Base-by-base conservation (phyloP, 164 flowering plant genomes). In the Chimonanthus praecox region DNA sequence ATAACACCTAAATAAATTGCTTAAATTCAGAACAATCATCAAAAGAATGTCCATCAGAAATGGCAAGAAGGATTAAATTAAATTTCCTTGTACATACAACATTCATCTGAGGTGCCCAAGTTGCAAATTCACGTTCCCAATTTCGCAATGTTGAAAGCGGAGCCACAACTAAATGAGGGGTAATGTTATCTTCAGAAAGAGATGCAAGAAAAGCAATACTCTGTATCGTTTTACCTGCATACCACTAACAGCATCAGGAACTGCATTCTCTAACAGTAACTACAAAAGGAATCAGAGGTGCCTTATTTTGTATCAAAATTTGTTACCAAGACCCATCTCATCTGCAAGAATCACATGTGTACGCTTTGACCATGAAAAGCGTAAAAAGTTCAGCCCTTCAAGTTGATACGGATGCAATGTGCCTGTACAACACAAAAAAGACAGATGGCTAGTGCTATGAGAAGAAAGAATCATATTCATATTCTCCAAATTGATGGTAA, bases 31-130 rank as follows among this genome's bases (percentile, higher is more conserved):
- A 10, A 72, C 33, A 7, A 33, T 33, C 33, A 33, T 33, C 33
- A 33, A 33, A 33, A 33, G 33, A 33, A 66, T 18, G 48, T 47
- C 13, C 4, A 44, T 7, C 13, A 6, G 7, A 4, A 50, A 58
- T 13, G 72, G 45, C 20, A 20, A 33, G 7, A 69, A 21, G 10
- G 18, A 9, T 20, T 51, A 21, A 51, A 49, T 51, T 50, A 61
- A 51, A 63, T 2, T 69, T 72, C 68, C 21, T 72, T 45, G 16
- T 74, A 87, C 98, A 80, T 93, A 95, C 99, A 74, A 94, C 97
- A 85, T 96, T 96, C 97, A 94, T 81, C 51, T 96, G 99, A 64
- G 99, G 99, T 11, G 99, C 99, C 99, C 99, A 96, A 33, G 89
- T 88, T 60, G 99, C 95, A 82, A 96, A 96, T 83, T 96, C 99